Percentiles rank a stretch among this genome's conserved stretches.
Evolutionary conservation across 768 basidiomycete species (phyloP).

Genomic region (Serpula lacrymans): DNA sequence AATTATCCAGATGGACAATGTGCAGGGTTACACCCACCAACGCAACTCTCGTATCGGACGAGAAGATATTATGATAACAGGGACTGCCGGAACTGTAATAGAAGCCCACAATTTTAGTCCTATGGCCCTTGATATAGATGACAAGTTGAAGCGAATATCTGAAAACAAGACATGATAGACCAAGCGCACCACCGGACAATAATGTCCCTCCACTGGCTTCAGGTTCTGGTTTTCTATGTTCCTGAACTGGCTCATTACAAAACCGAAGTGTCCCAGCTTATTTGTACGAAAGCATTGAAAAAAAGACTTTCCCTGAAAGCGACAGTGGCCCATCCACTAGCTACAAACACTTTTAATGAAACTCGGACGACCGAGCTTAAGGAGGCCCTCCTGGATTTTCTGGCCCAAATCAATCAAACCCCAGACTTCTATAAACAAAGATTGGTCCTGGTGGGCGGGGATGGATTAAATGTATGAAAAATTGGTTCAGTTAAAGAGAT

Average conservation of each 20-base stretch:
- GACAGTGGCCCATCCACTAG: constrained; percentile 26
- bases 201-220: constrained; percentile 26
- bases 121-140: constrained; percentile 17
- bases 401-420: constrained; percentile 28
- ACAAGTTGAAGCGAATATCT: constrained; percentile 7
- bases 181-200: constrained; percentile 19
- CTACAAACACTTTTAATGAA: constrained; percentile 26
- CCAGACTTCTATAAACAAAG: constrained; percentile 14
- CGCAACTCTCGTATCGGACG: constrained; percentile 26
- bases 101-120: constrained; percentile 13
- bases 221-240: constrained; percentile 19
- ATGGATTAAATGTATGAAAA: constrained; percentile 36
- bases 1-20: constrained; percentile 24
- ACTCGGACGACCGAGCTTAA: constrained; percentile 24
- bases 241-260: constrained; percentile 19
- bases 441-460: constrained; percentile 28
- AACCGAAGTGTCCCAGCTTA: constrained; percentile 17
- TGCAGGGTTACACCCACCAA: constrained; percentile 25
- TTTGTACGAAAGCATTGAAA: constrained; percentile 17
- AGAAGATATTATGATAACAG: constrained; percentile 22
- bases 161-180: constrained; percentile 18
- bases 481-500: constrained; percentile 10
- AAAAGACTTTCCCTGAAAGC: constrained; percentile 4
- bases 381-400: constrained; percentile 31
- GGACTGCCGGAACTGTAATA: constrained; percentile 21